A percentile compares a stretch with the other conserved stretches of the same genome.
These are phyloP conservation scores for Rhizopogon vulgaris DNA, from an alignment of 768 basidiomycete species.

Conservation along the genomic window DNA sequence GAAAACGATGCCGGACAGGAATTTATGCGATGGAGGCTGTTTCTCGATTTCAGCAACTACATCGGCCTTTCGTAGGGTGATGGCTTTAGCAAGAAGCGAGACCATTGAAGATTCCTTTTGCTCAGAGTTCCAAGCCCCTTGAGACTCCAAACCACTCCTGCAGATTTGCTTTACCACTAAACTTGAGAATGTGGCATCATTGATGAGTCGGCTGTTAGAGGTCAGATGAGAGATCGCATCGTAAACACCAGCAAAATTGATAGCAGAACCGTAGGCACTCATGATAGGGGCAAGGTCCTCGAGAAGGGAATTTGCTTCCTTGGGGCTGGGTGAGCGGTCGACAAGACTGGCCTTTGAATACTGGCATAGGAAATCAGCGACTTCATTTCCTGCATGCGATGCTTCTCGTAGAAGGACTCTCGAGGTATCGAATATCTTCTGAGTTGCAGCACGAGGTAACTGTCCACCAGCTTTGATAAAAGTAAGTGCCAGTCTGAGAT, in stretches of 20 bases:
- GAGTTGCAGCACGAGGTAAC: slow-evolving; percentile 32
- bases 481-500: slow-evolving; percentile 45
- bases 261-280: slow-evolving; percentile 36
- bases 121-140: slow-evolving; percentile 30
- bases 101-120: slow-evolving; percentile 25
- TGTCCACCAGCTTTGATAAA: slow-evolving; percentile 47
- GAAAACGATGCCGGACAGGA: slow-evolving; percentile 58
- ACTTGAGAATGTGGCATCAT: slow-evolving; percentile 44
- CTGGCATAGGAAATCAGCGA: slow-evolving; percentile 49
- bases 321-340: slow-evolving; percentile 37
- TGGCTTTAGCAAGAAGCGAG: slow-evolving; percentile 34
- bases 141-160: slow-evolving; percentile 34
- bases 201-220: slow-evolving; percentile 40
- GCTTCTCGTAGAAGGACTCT: slow-evolving; percentile 52
- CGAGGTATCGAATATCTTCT: slow-evolving; percentile 48
- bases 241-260: slow-evolving; percentile 58
- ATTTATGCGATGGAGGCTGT: slow-evolving; percentile 48
- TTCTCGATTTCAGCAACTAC: slow-evolving; percentile 52
- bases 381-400: slow-evolving; percentile 28
- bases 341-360: slow-evolving; percentile 46
- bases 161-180: slow-evolving; percentile 42
- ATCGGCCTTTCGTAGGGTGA: slow-evolving; percentile 46
- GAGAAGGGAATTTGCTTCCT: slow-evolving; percentile 47
- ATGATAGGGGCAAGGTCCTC: slow-evolving; percentile 52
- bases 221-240: slow-evolving; percentile 43